Base-by-base conservation (phyloP, 139 green algal species). In the Chlamydomonas sp. region DNA sequence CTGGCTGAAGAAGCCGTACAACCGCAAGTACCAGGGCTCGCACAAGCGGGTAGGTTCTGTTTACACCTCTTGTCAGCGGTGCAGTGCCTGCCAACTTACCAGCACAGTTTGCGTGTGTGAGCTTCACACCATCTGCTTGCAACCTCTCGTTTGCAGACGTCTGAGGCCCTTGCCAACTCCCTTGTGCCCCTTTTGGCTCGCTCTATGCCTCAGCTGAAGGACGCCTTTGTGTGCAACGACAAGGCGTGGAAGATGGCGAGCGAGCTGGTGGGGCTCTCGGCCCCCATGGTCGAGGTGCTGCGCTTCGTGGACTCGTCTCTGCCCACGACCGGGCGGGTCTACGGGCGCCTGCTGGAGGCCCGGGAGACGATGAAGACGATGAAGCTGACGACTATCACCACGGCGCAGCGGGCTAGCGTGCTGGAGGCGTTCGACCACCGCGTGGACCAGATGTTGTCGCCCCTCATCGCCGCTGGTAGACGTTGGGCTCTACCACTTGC, bases 261-360 rank as follows among this genome's bases (percentile, higher is more conserved):
- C 20, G 64, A 85, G 10, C 18, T 75, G 2, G 79, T 85, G 5
- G n/a, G 15, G 4, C 1, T 85, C 9, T 31, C 14, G 14, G 61
- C 5, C 14, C 79, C 79, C 49, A 85, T 77, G 17, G n/a, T 85
- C 9, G 6, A 64, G 63, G 17, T 76, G 20, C 79, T 85, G 79
- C 63, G 79, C n/a, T 4, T 63, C 4, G 79, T 64, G 12, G 79
- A 85, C 20, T 76, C 79, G 63, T 10, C 64, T 5, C 4, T 16
- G n/a, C 63, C 79, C 1, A 76, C 64, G 5, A 63, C 57, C 10
- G 64, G 79, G 63, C 76, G 77, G 63, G 31, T 85, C 9, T 63
- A 77, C 79, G 4, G 63, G 4, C 60, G 16, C 8, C 5, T 31
- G 60, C 16, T 18, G 5, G 60, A 68, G 57, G 57, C 20, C 8